These are phyloP conservation scores for Euphorbia pulcherrima DNA, from an alignment of 345 rosid genomes.

Conservation along the genomic window DNA sequence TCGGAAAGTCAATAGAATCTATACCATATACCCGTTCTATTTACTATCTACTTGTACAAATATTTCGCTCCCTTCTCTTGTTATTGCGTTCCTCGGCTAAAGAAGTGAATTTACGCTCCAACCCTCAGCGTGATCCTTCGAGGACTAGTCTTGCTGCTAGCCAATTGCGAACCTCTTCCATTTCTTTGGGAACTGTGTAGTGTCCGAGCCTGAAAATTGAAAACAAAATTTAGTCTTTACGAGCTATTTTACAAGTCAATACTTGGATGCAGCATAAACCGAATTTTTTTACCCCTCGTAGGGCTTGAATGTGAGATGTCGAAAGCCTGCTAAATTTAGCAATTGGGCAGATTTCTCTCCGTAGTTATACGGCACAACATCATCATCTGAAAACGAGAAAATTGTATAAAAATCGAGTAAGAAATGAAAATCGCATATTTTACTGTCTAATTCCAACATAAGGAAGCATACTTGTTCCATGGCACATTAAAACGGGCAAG, in stretches of 20 bases:
- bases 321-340: slow-evolving; percentile 61
- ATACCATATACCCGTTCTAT: slow-evolving; percentile 34
- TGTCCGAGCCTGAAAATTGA: slow-evolving; percentile 71
- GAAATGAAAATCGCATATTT: background rate
- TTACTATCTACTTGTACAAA: slow-evolving; percentile 17
- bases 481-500: slow-evolving; percentile 42
- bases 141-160: slow-evolving; percentile 66
- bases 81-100: slow-evolving; percentile 18
- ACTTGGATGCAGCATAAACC: slow-evolving; percentile 1
- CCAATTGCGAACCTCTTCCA: slow-evolving; percentile 77
- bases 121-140: slow-evolving; percentile 48
- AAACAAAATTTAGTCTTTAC: background rate
- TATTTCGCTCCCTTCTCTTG: slow-evolving; percentile 15
- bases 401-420: background rate
- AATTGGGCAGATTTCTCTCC: slow-evolving; percentile 79
- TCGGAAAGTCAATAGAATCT: slow-evolving; percentile 28
- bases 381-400: slow-evolving; percentile 52
- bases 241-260: background rate
- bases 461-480: slow-evolving; percentile 34
- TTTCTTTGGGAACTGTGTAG: slow-evolving; percentile 82
- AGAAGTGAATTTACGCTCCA: slow-evolving; percentile 13
- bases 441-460: background rate
- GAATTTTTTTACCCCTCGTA: slow-evolving; percentile 56
- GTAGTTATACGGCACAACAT: slow-evolving; percentile 59
- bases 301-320: slow-evolving; percentile 56